Base-by-base conservation (phyloP, 2,329 filamentous ascomycete genomes). In the Penicillium oxalicum region DNA sequence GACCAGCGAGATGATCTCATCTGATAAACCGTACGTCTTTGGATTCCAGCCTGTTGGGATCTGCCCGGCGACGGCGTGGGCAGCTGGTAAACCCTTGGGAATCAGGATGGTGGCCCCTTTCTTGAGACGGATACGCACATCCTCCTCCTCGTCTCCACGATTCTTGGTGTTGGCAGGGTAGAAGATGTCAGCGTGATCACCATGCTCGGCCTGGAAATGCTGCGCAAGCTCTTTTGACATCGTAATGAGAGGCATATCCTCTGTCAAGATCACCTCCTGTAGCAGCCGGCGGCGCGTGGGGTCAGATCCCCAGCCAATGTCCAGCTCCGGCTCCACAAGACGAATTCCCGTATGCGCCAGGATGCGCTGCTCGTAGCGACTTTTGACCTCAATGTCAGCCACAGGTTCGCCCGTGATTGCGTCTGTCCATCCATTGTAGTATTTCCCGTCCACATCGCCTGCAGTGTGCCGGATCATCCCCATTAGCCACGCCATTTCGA, bases 401-500 rank as follows among this genome's bases (percentile, higher is more conserved):
- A 44, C 41, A 27, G 41, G 13, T 8, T 44, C 8, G 2, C n/a
- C 13, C 9, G 29, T 34, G 13, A 6, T 94, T 77, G 97, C 91
- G 69, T 97, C 41, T 4, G n/a, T 13, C 41, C 41, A 44, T 9
- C 41, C 41, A 8, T 5, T 32, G 29, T 34, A 44, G 13, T 34
- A 12, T 18, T 32, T 42, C 4, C 40, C 40, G 2, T 42, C n/a
- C n/a, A 38, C 24, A 2, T 38, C 36, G 29, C 29, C 29, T 32
- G 29, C 29, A 32, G 29, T 32, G 29, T 98, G 95, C 79, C 91
- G 96, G 77, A 98, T 97, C 51, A 97, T 83, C 65, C 93, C 93
- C 91, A 97, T 98, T 71, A 98, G 88, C 93, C 93, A 98, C 28
- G 93, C 91, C 93, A 98, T 98, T 73, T 98, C 93, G 51, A 98